Conservation (phyloP, 2,329 filamentous ascomycete species). For the Aschersonia sp. region DNA sequence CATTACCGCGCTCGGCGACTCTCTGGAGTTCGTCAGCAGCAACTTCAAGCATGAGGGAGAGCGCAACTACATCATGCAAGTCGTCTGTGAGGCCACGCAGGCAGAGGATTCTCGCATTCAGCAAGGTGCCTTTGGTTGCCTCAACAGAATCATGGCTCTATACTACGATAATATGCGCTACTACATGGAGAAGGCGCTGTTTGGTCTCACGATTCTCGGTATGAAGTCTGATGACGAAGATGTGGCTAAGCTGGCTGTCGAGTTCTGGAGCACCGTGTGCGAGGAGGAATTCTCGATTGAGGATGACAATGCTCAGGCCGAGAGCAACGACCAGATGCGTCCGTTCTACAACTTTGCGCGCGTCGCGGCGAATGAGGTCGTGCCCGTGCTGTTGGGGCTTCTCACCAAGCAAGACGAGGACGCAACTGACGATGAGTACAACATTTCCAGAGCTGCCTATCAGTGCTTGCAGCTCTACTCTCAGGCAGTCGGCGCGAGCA, state of each 20-base stretch:
- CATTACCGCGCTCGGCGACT: slow-evolving; percentile 88
- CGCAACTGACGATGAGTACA: slow-evolving; percentile 93
- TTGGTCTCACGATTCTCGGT: slow-evolving; percentile 90
- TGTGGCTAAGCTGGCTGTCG: slow-evolving; percentile 91
- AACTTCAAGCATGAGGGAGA: slow-evolving; percentile 99
- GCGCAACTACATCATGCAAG: slow-evolving; percentile 99
- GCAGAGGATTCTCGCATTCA: slow-evolving; percentile 83
- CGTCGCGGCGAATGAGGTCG: slow-evolving; percentile 84
- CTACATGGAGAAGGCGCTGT: slow-evolving; percentile 99
- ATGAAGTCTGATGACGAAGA: slow-evolving; percentile 99
- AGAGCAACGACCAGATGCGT: slow-evolving; percentile 70
- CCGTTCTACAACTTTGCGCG: slow-evolving; percentile 93
- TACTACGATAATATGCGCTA: slow-evolving; percentile 99
- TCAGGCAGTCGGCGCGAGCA: slow-evolving; percentile 71
- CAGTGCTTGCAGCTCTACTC: slow-evolving; percentile 93
- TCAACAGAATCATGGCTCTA: slow-evolving; percentile 96
- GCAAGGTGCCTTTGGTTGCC: slow-evolving; percentile 87
- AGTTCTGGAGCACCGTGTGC: slow-evolving; percentile 99
- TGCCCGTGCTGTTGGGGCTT: slow-evolving; percentile 76
- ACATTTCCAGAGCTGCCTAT: slow-evolving; percentile 85
- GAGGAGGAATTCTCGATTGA: slow-evolving; percentile 97
- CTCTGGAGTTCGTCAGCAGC: slow-evolving; percentile 90
- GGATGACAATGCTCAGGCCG: slow-evolving; percentile 72
- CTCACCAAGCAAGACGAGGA: slow-evolving; percentile 97
- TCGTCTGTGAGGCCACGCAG: slow-evolving; percentile 97